Base-by-base conservation (phyloP, 1,284 basidiomycete species). In the Heliocybe sulcata region DNA sequence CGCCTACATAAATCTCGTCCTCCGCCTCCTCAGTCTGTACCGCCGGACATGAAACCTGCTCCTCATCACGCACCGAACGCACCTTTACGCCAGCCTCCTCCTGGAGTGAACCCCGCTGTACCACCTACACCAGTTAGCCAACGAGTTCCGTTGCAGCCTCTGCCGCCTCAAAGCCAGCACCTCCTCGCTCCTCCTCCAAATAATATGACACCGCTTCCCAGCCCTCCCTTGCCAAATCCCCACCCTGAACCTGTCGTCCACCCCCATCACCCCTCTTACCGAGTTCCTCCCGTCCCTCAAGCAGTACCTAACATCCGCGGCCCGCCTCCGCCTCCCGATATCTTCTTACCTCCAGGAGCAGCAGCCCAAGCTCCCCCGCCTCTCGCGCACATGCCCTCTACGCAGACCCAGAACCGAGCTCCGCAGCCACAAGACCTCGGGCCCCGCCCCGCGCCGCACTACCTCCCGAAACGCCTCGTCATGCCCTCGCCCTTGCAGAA, bases 391-490 rank as follows among this genome's bases (percentile, higher is more conserved):
- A 42, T 6, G 19, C 38, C 38, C 3, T 42, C 38, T 16, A 16
- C 8, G 6, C 16, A 42, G 16, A 42, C 19, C n/a, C 38, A 42
- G 38, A 42, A 42, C 19, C 12, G 16, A 42, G 8, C 16, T 20
- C 6, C n/a, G 12, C 29, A 31, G 29, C 38, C 38, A n/a, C 38
- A 6, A 3, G 16, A 42, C 16, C 6, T 42, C 3, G 8, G 8
- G 6, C 38, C 38, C 12, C 38, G 60, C 59, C 67, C 65, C 0
- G 66, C 63, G 25, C 77, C 75, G 14, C 72, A 68, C 35, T 76
- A 82, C 62, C 61, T 82, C 23, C 84, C 84, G 2, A 84, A 77
- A 65, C 76, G 70, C 33, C 77, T 87, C 29, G 80, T 87, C 33
- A 87, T 87, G 84, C 84, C 84, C 45, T 66, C 80, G 4, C 85